Base-by-base conservation (phyloP, 176 grass and related monocot genomes). In the Lolium multiflorum region DNA sequence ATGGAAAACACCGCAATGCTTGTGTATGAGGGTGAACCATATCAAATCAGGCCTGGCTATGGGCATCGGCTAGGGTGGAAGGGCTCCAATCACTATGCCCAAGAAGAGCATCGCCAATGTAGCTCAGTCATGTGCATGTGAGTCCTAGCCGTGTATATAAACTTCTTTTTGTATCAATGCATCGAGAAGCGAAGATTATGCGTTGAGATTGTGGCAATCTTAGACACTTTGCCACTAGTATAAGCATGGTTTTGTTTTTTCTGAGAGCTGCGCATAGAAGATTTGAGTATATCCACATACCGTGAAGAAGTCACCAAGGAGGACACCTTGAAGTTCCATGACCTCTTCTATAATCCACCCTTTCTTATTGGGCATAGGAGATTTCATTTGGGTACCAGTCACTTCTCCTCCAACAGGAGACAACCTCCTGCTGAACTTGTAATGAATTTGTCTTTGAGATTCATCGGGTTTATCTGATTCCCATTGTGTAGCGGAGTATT, bases 261-360 rank as follows among this genome's bases (percentile, higher is more conserved):
- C 65, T 28, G 43, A 80, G 52, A 62, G 16, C 57, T 7, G 0
- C 7, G 15, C 62, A 26, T 10, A 58, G 47, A 78, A 83, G 37
- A 39, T 76, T 83, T 25, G 41, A 79, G 37, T 14, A 26, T 60
- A 87, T 78, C 6, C 70, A 83, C 94, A 79, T 82, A 98, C 97
- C 86, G 89, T 98, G 85, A 94, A 98, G 82, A 89, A 94, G 87
- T 96, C 94, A 3, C 92, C 97, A 24, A 98, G 93, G 37, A 98
- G 78, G 46, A 98, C 92, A 20, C 97, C 92, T 88, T 94, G 96
- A 60, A 96, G 92, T 49, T 93, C 88, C 90, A 87, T 92, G 65
- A 93, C 92, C 81, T 98, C 94, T 80, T 98, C 94, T 61, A 98
- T 91, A 78, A 91, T 81, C 94, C 97, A 98, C 43, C 97, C 97